Percentiles rank a stretch among this genome's conserved stretches.
These are phyloP conservation scores for Dactylellina haptotyla DNA, from an alignment of 2,329 filamentous ascomycete species.

Conservation along the genomic window DNA sequence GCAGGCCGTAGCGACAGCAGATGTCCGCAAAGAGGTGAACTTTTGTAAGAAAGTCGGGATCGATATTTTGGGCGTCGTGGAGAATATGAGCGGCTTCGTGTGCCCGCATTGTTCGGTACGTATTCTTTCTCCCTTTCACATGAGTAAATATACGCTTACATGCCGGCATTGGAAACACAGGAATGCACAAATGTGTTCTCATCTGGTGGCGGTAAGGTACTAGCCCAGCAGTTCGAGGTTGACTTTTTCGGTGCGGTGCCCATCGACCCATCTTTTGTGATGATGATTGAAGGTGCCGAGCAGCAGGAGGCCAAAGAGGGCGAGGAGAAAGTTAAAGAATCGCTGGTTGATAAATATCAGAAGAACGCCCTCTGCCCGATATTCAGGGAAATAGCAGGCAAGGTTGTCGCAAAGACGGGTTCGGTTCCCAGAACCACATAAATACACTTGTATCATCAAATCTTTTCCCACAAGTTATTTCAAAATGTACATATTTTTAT, in stretches of 20 bases:
- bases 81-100: constrained; percentile 97
- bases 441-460: not conserved
- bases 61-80: constrained; percentile 84
- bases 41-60: constrained; percentile 88
- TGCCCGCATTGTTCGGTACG: constrained; percentile 73
- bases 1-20: constrained; percentile 89
- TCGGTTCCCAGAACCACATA: constrained; percentile 1
- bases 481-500: not conserved
- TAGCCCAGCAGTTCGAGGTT: constrained; percentile 87
- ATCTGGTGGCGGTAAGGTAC: constrained; percentile 85
- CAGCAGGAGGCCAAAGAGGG: constrained; percentile 67
- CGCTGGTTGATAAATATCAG: constrained; percentile 77
- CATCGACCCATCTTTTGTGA: constrained; percentile 91
- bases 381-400: constrained; percentile 72
- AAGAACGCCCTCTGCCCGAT: constrained; percentile 76
- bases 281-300: constrained; percentile 77
- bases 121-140: constrained; percentile 55
- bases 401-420: constrained; percentile 62
- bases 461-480: not conserved
- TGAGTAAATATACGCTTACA: too few relatives aligned
- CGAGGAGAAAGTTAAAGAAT: constrained; percentile 62
- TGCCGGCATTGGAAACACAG: constrained; percentile 61
- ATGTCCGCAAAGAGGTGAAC: constrained; percentile 94
- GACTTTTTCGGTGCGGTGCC: constrained; percentile 86
- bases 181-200: constrained; percentile 95